Evolutionary conservation across 2,329 filamentous ascomycete genomes (phyloP).

Genomic region (Colletotrichum sp.): DNA sequence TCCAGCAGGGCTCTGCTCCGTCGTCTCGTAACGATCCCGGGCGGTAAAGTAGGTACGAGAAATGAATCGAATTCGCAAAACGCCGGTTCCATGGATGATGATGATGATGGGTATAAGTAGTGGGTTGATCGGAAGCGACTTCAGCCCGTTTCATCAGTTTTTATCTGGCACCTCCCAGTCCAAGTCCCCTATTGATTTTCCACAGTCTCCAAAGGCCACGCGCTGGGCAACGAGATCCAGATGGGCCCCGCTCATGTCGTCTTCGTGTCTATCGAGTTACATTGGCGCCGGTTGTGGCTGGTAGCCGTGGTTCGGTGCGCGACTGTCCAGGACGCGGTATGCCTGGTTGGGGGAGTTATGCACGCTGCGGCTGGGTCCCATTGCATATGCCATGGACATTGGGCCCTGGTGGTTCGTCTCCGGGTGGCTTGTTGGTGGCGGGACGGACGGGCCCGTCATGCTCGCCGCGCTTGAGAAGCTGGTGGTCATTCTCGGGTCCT

Average conservation of each 20-base stretch:
- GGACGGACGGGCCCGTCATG: background rate
- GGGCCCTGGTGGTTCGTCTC: background rate
- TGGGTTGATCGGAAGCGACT: background rate
- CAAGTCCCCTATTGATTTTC: background rate
- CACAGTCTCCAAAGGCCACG: background rate
- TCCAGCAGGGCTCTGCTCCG: background rate
- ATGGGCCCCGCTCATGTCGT: background rate
- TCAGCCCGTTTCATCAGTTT: background rate
- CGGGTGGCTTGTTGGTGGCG: background rate
- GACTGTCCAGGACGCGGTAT: constrained; percentile 1
- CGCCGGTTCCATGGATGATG: constrained; percentile 11
- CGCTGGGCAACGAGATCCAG: background rate
- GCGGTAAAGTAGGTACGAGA: constrained; percentile 8
- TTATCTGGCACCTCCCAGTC: background rate
- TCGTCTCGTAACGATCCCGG: background rate
- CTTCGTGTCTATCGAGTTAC: background rate
- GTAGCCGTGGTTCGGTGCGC: background rate
- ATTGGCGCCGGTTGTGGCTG: constrained; percentile 1
- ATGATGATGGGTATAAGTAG: background rate
- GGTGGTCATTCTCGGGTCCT: constrained; percentile 28
- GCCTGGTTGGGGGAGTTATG: constrained; percentile 5
- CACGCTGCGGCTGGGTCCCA: constrained; percentile 14
- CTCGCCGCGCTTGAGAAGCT: constrained; percentile 43
- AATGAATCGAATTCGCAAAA: constrained; percentile 17
- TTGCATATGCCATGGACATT: constrained; percentile 8